These are phyloP conservation scores for Geoglossum cookeanum DNA, from an alignment of 2,329 filamentous ascomycete species.

Conservation along the genomic window DNA sequence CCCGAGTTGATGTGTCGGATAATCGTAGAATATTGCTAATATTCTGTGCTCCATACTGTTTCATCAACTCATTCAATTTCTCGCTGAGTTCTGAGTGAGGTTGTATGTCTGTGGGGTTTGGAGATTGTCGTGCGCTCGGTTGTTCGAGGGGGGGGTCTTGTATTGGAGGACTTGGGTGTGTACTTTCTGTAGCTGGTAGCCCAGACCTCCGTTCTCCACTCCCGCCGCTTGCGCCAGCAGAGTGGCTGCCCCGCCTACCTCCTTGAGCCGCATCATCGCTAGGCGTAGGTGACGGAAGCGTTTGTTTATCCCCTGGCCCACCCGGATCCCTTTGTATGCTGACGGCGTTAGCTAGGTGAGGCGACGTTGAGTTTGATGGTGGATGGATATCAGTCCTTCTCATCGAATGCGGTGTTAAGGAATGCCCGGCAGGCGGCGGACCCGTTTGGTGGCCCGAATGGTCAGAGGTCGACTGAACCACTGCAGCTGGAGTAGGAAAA, in stretches of 20 bases:
- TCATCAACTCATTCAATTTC: neutral
- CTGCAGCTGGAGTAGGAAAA: neutral
- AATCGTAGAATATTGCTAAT: neutral
- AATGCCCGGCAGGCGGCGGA: neutral
- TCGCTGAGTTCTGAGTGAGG: neutral
- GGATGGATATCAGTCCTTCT: conserved; percentile 8
- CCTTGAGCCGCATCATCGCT: conserved; percentile 32
- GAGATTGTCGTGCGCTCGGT: neutral
- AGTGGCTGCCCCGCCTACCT: conserved; percentile 13
- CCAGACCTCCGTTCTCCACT: neutral
- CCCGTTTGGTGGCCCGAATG: neutral
- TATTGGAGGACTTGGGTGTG: neutral
- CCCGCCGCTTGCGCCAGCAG: no score
- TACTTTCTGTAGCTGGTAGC: neutral
- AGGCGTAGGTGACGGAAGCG: conserved; percentile 42
- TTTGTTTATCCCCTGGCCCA: conserved; percentile 6
- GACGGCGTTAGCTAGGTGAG: conserved; percentile 15
- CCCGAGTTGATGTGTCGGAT: neutral
- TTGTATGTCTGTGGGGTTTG: neutral
- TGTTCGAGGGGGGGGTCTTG: neutral
- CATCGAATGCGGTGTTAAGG: conserved; percentile 2
- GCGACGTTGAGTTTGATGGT: conserved; percentile 18
- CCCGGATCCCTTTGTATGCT: conserved; percentile 2
- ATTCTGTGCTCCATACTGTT: neutral
- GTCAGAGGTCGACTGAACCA: neutral